Base-by-base conservation (phyloP, 2,329 filamentous ascomycete species). In the Ophiostoma quercus region DNA sequence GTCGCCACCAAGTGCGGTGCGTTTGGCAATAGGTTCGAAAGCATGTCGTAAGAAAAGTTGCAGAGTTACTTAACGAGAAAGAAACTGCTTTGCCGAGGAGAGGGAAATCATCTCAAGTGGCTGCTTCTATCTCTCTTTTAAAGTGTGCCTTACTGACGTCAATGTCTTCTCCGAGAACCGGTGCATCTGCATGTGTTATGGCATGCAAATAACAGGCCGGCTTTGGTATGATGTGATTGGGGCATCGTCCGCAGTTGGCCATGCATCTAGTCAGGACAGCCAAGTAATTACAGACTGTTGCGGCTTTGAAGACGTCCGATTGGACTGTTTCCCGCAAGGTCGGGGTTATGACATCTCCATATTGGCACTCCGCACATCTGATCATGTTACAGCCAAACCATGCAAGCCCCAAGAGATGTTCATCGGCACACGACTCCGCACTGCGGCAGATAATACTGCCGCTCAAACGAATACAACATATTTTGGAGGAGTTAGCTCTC, bases 1-100 rank as follows among this genome's bases (percentile, higher is more conserved):
- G 63, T 66, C 8, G 29, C 34, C 34, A 43, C 63, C 34, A 66
- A 37, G 63, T 37, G 63, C 37, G 63, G 63, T 41, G 63, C 63
- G 32, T 66, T 66, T 8, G 63, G 63, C 14, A 11, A 11, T 43
- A 41, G 63, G 8, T 19, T 22, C 29, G 63, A 41, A 8, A n/a
- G 29, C 29, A 37, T 63, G 16, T 14, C 12, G 39, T 12, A 41
- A 14, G 32, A 11, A 37, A 19, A 8, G 14, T 2, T 1, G 60
- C 19, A 9, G 32, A 12, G 12, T 25, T 22, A 7, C 19, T 43
- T 12, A 19, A 43, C 41, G 41, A 14, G 41, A 1, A 6, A 7
- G 16, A n/a, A 16, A 7, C 19, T 47, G 43, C 16, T 47, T 19
- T n/a, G 43, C 16, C 25, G 2, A 29, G 12, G 29, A 3, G 51